Evolutionary conservation across 331 rosid genomes (phyloP).

Genomic region (Quercus phellos): DNA sequence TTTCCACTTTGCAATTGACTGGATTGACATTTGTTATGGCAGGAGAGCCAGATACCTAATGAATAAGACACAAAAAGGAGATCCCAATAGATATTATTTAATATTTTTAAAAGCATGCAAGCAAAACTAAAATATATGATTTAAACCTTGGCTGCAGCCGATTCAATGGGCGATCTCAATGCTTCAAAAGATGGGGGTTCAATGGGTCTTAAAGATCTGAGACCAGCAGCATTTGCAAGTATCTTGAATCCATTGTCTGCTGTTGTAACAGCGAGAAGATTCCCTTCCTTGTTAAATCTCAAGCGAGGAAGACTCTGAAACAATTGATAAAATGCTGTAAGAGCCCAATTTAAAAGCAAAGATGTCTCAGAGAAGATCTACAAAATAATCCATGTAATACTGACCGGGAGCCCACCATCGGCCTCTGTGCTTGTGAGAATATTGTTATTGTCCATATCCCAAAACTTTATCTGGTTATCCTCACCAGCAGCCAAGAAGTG

Average conservation of each 20-base stretch:
- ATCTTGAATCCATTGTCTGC: constrained; percentile 70
- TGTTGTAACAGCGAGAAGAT: constrained; percentile 80
- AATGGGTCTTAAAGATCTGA: constrained; percentile 47
- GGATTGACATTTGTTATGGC: constrained; percentile 49
- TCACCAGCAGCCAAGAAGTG: constrained; percentile 88
- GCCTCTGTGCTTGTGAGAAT: constrained; percentile 54
- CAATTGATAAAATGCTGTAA: constrained; percentile 25
- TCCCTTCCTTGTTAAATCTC: constrained; percentile 84
- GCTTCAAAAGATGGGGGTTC: constrained; percentile 69
- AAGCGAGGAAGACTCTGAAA: constrained; percentile 73
- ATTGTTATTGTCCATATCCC: constrained; percentile 80
- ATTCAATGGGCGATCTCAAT: constrained; percentile 61
- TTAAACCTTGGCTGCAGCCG: constrained; percentile 63
- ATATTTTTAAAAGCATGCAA: constrained; percentile 14
- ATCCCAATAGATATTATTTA: constrained; percentile 4
- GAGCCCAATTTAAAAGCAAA: constrained; percentile 6
- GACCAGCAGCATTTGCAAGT: constrained; percentile 70
- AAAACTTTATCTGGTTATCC: constrained; percentile 78
- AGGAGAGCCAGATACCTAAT: constrained; percentile 59
- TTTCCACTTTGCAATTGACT: constrained; percentile 71
- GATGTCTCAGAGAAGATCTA: constrained; percentile 9
- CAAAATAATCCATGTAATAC: constrained; percentile 13
- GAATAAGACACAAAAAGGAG: constrained; percentile 21
- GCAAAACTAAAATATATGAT: constrained; percentile 6
- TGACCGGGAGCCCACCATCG: constrained; percentile 78